phyloP scores from a whole-genome alignment of 2,329 filamentous ascomycete genomes.

The Tolypocladium inflatum region DNA sequence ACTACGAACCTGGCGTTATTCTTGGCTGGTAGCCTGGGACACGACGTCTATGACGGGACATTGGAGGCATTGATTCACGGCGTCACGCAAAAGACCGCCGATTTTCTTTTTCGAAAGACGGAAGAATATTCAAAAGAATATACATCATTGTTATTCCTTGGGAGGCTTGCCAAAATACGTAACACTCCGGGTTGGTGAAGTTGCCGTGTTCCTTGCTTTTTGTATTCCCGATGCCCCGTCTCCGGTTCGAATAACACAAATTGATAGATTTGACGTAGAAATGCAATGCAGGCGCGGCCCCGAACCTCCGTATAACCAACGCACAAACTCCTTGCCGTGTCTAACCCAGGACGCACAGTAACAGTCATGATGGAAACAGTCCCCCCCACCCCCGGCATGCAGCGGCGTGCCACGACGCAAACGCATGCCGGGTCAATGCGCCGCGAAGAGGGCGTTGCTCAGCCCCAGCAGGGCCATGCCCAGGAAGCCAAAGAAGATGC shows the following conservation, averaged over 20 bases:
- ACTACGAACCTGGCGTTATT: background rate
- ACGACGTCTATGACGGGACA: background rate
- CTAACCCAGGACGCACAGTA: background rate
- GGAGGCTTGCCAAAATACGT: background rate
- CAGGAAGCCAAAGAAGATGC: constrained; percentile 70
- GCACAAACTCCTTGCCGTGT: background rate
- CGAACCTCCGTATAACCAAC: background rate
- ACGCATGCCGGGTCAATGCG: constrained; percentile 19
- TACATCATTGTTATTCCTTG: background rate
- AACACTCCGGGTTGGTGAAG: background rate
- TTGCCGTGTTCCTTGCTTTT: background rate
- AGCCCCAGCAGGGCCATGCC: constrained; percentile 83
- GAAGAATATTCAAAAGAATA: background rate
- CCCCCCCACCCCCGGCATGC: background rate
- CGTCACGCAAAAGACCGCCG: background rate
- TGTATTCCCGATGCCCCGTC: background rate
- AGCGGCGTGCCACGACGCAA: background rate
- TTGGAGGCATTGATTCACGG: background rate
- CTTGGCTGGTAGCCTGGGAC: background rate
- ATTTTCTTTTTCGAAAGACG: background rate
- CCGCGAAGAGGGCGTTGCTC: constrained; percentile 73
- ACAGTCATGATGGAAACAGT: background rate
- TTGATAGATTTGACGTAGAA: background rate
- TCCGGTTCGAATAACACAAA: background rate
- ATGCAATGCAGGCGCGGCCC: background rate